Evolutionary conservation across 768 basidiomycete genomes (phyloP).

Genomic region (Serendipita sp.): DNA sequence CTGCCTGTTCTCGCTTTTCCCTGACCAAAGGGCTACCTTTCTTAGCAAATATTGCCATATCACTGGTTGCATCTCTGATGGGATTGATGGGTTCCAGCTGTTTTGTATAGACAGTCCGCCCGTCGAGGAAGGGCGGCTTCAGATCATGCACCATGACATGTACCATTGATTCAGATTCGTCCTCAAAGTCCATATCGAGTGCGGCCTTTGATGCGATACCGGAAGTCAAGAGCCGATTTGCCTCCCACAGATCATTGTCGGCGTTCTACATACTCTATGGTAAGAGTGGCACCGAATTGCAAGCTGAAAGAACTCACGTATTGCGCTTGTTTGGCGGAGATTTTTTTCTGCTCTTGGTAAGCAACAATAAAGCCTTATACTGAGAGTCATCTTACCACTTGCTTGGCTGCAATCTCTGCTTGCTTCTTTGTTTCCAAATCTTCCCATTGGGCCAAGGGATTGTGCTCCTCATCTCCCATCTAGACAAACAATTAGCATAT

Average conservation of each 20-base stretch:
- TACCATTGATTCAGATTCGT: constrained; percentile 89
- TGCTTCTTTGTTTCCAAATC: constrained; percentile 56
- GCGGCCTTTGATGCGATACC: constrained; percentile 78
- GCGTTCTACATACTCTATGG: constrained; percentile 47
- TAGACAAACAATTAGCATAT: constrained; percentile 8
- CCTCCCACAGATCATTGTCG: constrained; percentile 98
- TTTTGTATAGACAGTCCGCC: constrained; percentile 87
- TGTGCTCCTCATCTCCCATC: constrained; percentile 75
- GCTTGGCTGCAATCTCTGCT: constrained; percentile 59
- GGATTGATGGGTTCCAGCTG: constrained; percentile 97
- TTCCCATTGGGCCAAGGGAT: constrained; percentile 85
- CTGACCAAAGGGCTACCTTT: constrained; percentile 91
- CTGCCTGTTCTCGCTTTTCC: constrained; percentile 92
- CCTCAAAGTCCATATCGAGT: constrained; percentile 88
- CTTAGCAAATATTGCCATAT: constrained; percentile 90
- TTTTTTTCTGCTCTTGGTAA: constrained; percentile 41
- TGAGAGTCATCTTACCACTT: constrained; percentile 32
- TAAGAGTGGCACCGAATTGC: not conserved
- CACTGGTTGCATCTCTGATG: constrained; percentile 80
- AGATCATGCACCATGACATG: constrained; percentile 96
- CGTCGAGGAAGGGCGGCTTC: constrained; percentile 95
- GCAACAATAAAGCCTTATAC: not conserved
- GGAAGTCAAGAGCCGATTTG: constrained; percentile 91
- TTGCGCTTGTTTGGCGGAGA: constrained; percentile 91
- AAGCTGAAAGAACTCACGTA: constrained; percentile 40